Evolutionary conservation across 2,329 filamentous ascomycete species (phyloP).

Genomic region (Thelonectria olida): DNA sequence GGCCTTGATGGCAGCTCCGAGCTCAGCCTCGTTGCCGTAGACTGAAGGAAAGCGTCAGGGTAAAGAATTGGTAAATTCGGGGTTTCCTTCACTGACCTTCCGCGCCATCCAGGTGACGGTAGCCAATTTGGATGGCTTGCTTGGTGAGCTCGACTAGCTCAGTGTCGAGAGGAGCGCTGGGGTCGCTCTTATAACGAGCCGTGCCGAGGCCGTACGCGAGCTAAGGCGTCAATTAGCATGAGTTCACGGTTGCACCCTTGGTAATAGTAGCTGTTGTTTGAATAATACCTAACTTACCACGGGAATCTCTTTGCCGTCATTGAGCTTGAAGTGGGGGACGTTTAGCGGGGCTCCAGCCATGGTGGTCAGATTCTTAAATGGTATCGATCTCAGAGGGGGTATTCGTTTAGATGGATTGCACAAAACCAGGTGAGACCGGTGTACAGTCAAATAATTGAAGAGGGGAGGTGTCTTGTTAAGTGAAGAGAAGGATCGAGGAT

Average conservation of each 20-base stretch:
- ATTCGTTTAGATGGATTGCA: not conserved
- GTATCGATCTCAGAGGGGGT: not conserved
- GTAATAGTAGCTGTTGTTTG: too few species aligned
- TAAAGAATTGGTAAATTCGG: too few species aligned
- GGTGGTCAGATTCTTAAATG: conserved; percentile 12
- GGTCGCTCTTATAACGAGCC: conserved; percentile 65
- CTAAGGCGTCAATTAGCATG: conserved; percentile 49
- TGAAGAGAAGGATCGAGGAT: not conserved
- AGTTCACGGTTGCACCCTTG: not conserved
- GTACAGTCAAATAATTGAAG: not conserved
- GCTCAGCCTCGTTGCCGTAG: conserved; percentile 74
- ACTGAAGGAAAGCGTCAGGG: conserved; percentile 46
- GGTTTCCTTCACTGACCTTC: conserved; percentile 64
- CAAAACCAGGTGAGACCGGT: not conserved
- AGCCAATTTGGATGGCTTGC: conserved; percentile 74
- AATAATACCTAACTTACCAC: conserved; percentile 65
- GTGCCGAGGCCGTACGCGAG: conserved; percentile 79
- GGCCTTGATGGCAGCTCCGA: conserved; percentile 76
- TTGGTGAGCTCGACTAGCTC: conserved; percentile 60
- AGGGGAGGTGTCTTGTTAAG: not conserved
- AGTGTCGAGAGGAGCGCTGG: conserved; percentile 62
- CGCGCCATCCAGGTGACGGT: conserved; percentile 78
- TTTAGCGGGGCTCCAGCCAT: conserved; percentile 28
- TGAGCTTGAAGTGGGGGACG: conserved; percentile 72
- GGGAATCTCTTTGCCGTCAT: conserved; percentile 78